A percentile compares a stretch with the other conserved stretches of the same genome.
These are phyloP conservation scores for Neurospora sp. DNA, from an alignment of 495 filamentous ascomycete species.

Conservation along the genomic window DNA sequence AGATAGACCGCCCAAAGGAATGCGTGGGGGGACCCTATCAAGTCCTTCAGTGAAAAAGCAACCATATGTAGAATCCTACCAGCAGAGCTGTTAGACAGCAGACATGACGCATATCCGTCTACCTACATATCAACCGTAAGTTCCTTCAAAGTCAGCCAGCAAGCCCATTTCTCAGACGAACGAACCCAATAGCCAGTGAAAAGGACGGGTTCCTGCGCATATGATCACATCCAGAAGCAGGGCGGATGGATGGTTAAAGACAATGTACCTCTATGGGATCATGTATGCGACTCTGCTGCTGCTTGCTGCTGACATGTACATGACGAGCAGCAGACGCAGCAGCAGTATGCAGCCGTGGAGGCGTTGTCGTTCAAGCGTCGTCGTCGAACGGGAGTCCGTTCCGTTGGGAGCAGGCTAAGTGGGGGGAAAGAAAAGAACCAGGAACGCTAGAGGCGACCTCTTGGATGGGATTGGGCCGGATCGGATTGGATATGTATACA, in stretches of 20 bases:
- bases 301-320: neutral
- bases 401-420: neutral
- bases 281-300: constrained; percentile 7
- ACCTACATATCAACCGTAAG: neutral
- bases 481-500: neutral
- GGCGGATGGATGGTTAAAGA: neutral
- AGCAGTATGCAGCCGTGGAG: neutral
- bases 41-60: neutral
- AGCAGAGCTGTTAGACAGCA: neutral
- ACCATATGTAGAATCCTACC: neutral
- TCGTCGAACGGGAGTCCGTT: neutral
- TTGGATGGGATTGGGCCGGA: neutral
- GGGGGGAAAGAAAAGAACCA: neutral
- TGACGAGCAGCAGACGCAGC: neutral
- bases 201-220: constrained; percentile 25
- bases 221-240: constrained; percentile 5
- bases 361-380: neutral
- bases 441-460: neutral
- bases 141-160: neutral
- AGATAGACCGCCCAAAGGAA: neutral
- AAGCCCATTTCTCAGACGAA: neutral
- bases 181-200: constrained; percentile 8
- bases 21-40: neutral
- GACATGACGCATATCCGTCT: neutral
- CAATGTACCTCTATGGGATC: constrained; percentile 1